Evolutionary conservation across 441 rosid species (phyloP), one percentile per base, ranked within the genome.

Genomic region (Pelargonium citronellum): DNA sequence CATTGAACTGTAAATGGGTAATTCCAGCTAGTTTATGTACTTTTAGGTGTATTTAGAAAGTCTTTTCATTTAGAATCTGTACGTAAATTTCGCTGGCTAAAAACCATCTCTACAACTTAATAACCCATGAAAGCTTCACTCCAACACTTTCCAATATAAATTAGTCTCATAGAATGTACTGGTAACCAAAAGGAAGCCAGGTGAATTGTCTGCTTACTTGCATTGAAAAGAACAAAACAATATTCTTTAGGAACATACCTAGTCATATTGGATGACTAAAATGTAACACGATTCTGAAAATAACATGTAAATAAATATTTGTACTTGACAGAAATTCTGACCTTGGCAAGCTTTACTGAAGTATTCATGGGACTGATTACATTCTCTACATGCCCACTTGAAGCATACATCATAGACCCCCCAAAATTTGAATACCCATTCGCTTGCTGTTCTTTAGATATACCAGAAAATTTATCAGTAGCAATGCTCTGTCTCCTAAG

Each of bases 401-500:
- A 66, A 83, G 82, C 77, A 73, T 76, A 79, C 13, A 81, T 71
- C 71, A 73, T 66, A 64, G 87, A 71, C 37, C 79, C 85, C 60
- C 84, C 87, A 78, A 73, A 67, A 77, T 81, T 79, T 44, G 84
- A 43, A 68, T 78, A 69, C 67, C 89, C 88, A 75, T 78, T 84
- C 64, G 79, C 78, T 72, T 81, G 86, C 69, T 70, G 69, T 74
- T 83, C 93, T 73, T 83, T 83, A 67, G 86, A 80, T 47, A 82
- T 47, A 72, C 69, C 69, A 47, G 83, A 68, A 53, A 80, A 78
- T 75, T 80, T 87, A 71, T 87, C 83, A 71, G 75, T 37, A 41
- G 73, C 79, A 69, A 74, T 69, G 66, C 77, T 65, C 57, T 83
- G 85, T 75, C 83, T 93, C 79, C 89, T 81, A 77, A 90, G 87